Conservation (phyloP, 176 grass and related monocot species). For the Tillandsia leiboldiana region DNA sequence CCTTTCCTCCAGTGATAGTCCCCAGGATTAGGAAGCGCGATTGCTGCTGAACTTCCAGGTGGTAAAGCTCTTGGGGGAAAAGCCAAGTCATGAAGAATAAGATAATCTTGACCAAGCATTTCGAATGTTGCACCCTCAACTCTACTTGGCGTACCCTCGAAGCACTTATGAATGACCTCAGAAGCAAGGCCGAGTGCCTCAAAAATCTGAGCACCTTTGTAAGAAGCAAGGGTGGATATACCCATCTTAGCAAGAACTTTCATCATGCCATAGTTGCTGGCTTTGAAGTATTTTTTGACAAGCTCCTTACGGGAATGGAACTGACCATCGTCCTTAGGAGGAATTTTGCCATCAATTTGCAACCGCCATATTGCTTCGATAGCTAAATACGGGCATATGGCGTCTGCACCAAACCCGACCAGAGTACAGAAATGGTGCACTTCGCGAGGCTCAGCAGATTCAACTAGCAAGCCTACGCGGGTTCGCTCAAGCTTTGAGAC, state of each 20-base stretch:
- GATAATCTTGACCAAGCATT: slow-evolving; percentile 83
- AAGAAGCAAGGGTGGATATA: slow-evolving; percentile 97
- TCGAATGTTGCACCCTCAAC: slow-evolving; percentile 90
- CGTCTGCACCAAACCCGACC: slow-evolving; percentile 92
- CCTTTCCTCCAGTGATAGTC: slow-evolving; percentile 98
- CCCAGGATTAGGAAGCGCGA: slow-evolving; percentile 76
- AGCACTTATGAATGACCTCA: slow-evolving; percentile 80
- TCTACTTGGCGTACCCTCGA: slow-evolving; percentile 83
- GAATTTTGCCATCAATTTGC: slow-evolving; percentile 84
- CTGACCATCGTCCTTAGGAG: slow-evolving; percentile 43
- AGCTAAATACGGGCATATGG: slow-evolving; percentile 85
- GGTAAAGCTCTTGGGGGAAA: slow-evolving; percentile 69
- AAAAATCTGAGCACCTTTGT: slow-evolving; percentile 99
- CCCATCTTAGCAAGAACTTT: slow-evolving; percentile 99
- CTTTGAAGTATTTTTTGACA: slow-evolving; percentile 73
- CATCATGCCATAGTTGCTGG: slow-evolving; percentile 93
- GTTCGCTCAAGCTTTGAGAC: slow-evolving; percentile 86
- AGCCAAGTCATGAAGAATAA: slow-evolving; percentile 82
- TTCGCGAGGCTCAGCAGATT: slow-evolving; percentile 96
- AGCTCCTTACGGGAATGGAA: slow-evolving; percentile 55
- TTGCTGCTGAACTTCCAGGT: slow-evolving; percentile 74
- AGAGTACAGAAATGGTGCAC: slow-evolving; percentile 97
- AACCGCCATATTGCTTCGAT: slow-evolving; percentile 86
- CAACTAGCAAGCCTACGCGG: slow-evolving; percentile 62
- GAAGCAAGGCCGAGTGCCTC: slow-evolving; percentile 92